Conservation (phyloP, 2,329 filamentous ascomycete genomes). For the Penicillium sp. region DNA sequence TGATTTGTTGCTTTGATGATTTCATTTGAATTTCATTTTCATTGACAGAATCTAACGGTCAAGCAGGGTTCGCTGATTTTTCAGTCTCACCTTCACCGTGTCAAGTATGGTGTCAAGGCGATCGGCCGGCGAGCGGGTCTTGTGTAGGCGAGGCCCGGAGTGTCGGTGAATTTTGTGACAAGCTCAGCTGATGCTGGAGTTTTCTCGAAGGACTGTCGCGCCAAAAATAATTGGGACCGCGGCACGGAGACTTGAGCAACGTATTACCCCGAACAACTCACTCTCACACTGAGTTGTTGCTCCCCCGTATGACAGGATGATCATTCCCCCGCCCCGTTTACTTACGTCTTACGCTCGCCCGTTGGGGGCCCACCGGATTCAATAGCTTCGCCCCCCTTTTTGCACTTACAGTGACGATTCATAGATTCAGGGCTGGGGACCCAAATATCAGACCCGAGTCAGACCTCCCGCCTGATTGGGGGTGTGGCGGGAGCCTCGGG, state of each 20-base stretch:
- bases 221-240: conserved; percentile 12
- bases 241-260: conserved; percentile 3
- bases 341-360: background rate
- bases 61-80: background rate
- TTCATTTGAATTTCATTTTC: no score
- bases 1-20: no score
- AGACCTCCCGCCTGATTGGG: background rate
- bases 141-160: conserved; percentile 16
- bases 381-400: conserved; percentile 12
- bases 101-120: conserved; percentile 3
- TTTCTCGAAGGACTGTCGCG: conserved; percentile 22
- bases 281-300: background rate
- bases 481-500: background rate
- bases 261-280: conserved; percentile 2
- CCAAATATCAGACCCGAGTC: conserved; percentile 4
- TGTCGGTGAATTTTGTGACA: conserved; percentile 32
- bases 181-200: conserved; percentile 28
- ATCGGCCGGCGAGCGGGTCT: conserved; percentile 24
- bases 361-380: conserved; percentile 5
- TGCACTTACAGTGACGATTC: background rate
- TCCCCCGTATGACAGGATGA: conserved; percentile 18
- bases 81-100: background rate
- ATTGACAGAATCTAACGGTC: background rate
- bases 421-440: background rate
- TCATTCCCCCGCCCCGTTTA: conserved; percentile 12